These are phyloP conservation scores for Nicotiana tomentosiformis DNA, from an alignment of 257 asterid genomes.

Conservation along the genomic window DNA sequence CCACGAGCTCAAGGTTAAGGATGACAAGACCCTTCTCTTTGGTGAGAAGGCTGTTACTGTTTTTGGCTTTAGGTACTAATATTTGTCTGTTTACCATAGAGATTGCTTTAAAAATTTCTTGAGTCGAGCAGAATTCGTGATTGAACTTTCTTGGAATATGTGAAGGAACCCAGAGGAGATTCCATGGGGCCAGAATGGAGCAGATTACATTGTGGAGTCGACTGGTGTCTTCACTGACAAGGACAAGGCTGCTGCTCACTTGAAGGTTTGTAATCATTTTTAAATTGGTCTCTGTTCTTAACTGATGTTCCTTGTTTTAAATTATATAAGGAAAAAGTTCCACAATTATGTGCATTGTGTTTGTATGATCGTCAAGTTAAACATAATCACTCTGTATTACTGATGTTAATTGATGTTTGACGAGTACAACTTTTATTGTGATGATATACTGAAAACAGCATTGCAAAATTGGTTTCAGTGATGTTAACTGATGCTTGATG, in stretches of 20 bases:
- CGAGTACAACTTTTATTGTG: background rate
- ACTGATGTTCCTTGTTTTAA: background rate
- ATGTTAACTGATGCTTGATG: background rate
- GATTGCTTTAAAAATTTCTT: background rate
- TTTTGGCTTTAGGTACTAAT: conserved; percentile 53
- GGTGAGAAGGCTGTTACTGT: conserved; percentile 68
- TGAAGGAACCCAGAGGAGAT: conserved; percentile 84
- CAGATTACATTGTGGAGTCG: conserved; percentile 76
- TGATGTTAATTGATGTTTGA: background rate
- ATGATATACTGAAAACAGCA: background rate
- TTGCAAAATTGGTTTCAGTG: background rate
- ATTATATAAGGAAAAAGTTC: background rate
- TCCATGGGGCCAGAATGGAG: conserved; percentile 82
- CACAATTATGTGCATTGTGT: background rate
- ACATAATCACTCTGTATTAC: background rate
- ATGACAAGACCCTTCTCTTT: conserved; percentile 71
- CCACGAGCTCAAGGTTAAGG: conserved; percentile 63
- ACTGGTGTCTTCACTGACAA: conserved; percentile 83
- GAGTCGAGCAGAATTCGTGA: background rate
- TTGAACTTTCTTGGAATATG: background rate
- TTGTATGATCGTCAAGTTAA: background rate
- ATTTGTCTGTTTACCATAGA: background rate
- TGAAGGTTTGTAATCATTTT: conserved; percentile 40
- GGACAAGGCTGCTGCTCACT: conserved; percentile 85
- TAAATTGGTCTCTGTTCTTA: background rate